These are phyloP conservation scores for Lipomyces kockii DNA, from an alignment of 805 yeast genomes.

Conservation along the genomic window DNA sequence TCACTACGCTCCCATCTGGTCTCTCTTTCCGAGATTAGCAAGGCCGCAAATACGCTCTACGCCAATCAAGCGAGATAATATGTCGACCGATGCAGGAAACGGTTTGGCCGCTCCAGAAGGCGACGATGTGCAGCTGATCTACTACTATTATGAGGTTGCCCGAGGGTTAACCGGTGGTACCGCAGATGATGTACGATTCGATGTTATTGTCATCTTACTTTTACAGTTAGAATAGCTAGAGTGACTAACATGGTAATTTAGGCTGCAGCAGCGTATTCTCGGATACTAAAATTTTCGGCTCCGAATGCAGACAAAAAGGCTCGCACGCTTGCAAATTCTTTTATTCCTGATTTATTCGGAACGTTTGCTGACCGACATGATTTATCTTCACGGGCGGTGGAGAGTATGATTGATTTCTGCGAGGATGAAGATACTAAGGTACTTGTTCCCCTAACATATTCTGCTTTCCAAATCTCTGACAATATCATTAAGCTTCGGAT, in stretches of 20 bases:
- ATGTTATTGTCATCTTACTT: neutral
- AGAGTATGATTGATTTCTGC: conserved; percentile 31
- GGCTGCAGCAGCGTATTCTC: conserved; percentile 24
- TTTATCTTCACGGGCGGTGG: conserved; percentile 25
- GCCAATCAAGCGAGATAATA: neutral
- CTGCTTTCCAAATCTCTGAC: neutral
- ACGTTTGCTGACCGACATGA: conserved; percentile 15
- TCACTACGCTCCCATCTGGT: no score
- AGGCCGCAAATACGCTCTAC: neutral
- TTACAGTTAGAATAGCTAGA: neutral
- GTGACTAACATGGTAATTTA: conserved; percentile 2
- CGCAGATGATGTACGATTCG: conserved; percentile 21
- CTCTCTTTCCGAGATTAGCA: no score
- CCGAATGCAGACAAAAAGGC: conserved; percentile 18
- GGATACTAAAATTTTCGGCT: conserved; percentile 19
- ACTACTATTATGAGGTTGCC: conserved; percentile 33
- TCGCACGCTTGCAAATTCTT: conserved; percentile 29
- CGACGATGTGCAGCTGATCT: conserved; percentile 25
- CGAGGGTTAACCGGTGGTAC: conserved; percentile 19
- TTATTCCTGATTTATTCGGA: conserved; percentile 28
- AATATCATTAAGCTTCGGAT: conserved; percentile 16
- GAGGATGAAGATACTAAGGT: conserved; percentile 31
- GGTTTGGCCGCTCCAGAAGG: conserved; percentile 2
- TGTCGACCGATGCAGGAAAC: neutral
- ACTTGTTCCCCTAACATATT: neutral